phyloP scores from a whole-genome alignment of 441 rosid genomes.

The Pelargonium citronellum region DNA sequence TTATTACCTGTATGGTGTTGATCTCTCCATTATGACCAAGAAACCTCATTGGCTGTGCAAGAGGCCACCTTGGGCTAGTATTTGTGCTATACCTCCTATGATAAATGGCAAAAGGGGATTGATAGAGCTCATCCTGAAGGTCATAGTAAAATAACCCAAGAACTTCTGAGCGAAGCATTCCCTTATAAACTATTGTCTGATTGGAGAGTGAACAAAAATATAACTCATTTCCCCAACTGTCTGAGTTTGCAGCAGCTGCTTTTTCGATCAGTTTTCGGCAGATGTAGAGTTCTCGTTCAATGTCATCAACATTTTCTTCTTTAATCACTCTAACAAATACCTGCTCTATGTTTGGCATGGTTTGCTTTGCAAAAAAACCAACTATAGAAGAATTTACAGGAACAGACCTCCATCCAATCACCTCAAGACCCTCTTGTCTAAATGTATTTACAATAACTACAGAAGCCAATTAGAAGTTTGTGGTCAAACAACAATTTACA shows the following conservation, averaged over 20 bases:
- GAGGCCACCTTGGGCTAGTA: conserved; percentile 99
- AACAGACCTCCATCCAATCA: conserved; percentile 97
- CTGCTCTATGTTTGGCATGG: conserved; percentile 93
- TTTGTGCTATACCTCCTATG: conserved; percentile 97
- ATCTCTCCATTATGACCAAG: conserved; percentile 99
- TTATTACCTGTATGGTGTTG: conserved; percentile 84
- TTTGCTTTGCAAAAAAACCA: conserved; percentile 88
- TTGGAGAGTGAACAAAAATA: conserved; percentile 93
- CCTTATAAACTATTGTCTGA: conserved; percentile 97
- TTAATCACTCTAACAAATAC: conserved; percentile 78
- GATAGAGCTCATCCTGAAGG: conserved; percentile 69
- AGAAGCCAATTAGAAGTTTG: conserved; percentile 23
- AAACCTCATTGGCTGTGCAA: conserved; percentile 99
- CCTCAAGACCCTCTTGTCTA: conserved; percentile 89
- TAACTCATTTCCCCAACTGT: conserved; percentile 81
- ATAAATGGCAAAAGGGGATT: conserved; percentile 90
- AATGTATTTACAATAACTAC: conserved; percentile 74
- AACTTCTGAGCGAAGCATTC: conserved; percentile 97
- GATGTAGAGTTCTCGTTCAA: conserved; percentile 89
- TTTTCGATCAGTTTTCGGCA: conserved; percentile 88
- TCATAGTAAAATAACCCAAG: conserved; percentile 84
- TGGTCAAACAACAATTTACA: conserved; percentile 19
- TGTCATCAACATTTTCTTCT: conserved; percentile 78
- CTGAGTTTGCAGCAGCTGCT: conserved; percentile 44
- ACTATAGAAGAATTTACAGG: conserved; percentile 82